phyloP scores from a whole-genome alignment of 768 basidiomycete species.

The Boletus reticuloceps region DNA sequence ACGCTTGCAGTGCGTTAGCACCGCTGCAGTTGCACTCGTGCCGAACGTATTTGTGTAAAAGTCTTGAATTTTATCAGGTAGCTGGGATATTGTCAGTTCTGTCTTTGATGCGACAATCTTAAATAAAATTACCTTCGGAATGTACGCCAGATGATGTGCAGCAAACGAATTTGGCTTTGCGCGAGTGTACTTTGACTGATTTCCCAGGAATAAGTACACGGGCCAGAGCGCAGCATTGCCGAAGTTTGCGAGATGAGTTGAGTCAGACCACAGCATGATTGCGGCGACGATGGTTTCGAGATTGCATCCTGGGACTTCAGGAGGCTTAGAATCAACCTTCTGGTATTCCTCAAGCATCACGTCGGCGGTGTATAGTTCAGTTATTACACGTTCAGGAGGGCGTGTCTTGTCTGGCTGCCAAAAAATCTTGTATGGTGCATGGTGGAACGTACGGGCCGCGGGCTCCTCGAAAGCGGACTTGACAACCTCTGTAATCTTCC shows the following conservation, averaged over 20 bases:
- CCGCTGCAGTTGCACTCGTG: background rate
- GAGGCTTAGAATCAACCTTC: background rate
- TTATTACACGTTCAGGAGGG: background rate
- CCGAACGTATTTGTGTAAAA: background rate
- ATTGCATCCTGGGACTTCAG: background rate
- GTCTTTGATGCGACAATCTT: too few relatives aligned
- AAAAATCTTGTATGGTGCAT: conserved; percentile 14
- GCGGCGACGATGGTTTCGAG: conserved; percentile 2
- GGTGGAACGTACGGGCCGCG: conserved; percentile 9
- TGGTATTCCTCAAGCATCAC: background rate
- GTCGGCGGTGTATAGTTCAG: background rate
- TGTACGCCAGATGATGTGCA: background rate
- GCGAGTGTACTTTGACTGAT: conserved; percentile 2
- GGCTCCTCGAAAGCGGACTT: conserved; percentile 20
- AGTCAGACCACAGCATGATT: conserved; percentile 27
- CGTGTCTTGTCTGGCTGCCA: background rate
- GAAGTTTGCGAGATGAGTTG: conserved; percentile 23
- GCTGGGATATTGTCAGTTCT: background rate
- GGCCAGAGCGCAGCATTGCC: conserved; percentile 15
- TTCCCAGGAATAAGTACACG: conserved; percentile 5
- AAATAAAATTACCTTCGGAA: background rate
- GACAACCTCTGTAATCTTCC: conserved; percentile 23
- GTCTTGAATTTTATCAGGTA: background rate
- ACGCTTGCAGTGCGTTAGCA: conserved; percentile 12
- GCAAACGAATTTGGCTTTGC: background rate